Evolutionary conservation across 306 rosid species (phyloP), one percentile per base, ranked within the genome.

Genomic region (Corylus heterophylla): DNA sequence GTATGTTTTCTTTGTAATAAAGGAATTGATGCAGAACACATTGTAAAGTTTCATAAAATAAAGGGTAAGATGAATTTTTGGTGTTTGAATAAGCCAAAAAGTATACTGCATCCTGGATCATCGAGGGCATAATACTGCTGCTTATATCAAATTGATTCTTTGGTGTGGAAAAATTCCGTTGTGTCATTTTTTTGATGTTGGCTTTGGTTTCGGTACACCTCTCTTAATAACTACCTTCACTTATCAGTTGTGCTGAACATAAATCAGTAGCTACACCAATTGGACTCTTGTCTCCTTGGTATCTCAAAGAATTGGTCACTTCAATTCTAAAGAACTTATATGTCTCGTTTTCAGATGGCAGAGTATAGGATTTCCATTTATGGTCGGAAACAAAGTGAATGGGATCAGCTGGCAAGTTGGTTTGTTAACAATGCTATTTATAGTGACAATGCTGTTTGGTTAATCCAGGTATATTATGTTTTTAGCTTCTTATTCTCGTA

Each of bases 351-450:
- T 73, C 92, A 93, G 98, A 89, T 93, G 98, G 98, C 97, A 48
- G 98, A 93, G 85, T 93, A 93, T 84, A 87, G 98, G 89, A 87
- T 93, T 78, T 93, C 98, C 18, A 86, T 93, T 20, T 93, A 93
- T 85, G 98, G 98, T 80, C 88, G 98, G 85, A 93, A 93, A 78
- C 92, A 89, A 82, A 91, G 98, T 81, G 98, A 91, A 84, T 93
- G 98, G 98, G 97, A 91, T 75, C 98, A 93, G 79, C 74, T 93
- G 81, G 98, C 98, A 35, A 91, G 98, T 85, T 93, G 98, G 98
- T 87, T 93, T 82, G 97, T 93, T 47, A 93, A 93, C 84, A 91
- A 93, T 83, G 76, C 87, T 70, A 87, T 93, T 18, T 82, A 91
- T 54, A 91, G 97, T 78, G 92, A 91, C 79, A 93, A 87, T 81